These are phyloP conservation scores for Monosporozyma yasuniensis DNA, from an alignment of 805 yeast species.

Conservation along the genomic window DNA sequence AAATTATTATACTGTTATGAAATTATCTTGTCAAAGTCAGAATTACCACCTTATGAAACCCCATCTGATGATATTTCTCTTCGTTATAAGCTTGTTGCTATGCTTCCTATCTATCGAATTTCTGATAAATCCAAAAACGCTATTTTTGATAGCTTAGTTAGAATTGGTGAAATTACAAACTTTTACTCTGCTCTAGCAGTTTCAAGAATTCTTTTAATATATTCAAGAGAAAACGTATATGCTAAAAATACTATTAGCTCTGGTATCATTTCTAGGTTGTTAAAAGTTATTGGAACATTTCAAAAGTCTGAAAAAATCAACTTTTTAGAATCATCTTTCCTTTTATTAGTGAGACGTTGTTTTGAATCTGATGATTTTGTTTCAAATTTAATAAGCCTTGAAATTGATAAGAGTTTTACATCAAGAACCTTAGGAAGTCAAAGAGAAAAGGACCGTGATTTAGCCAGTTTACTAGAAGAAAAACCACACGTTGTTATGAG, in stretches of 20 bases:
- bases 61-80: constrained; percentile 19
- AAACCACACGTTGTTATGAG: constrained; percentile 38
- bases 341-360: constrained; percentile 55
- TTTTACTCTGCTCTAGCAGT: constrained; percentile 44
- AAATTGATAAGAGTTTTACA: constrained; percentile 38
- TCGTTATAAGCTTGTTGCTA: constrained; percentile 12
- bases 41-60: constrained; percentile 39
- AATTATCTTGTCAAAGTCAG: constrained; percentile 42
- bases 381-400: constrained; percentile 40
- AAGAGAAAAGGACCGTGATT: constrained; percentile 34
- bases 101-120: constrained; percentile 19
- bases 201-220: constrained; percentile 47
- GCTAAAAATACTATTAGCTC: constrained; percentile 39
- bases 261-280: constrained; percentile 38
- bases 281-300: constrained; percentile 34
- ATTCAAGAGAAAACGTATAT: constrained; percentile 37
- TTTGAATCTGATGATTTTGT: constrained; percentile 53
- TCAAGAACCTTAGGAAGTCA: constrained; percentile 28
- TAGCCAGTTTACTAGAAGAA: constrained; percentile 41
- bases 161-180: constrained; percentile 33
- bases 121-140: constrained; percentile 17
- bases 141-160: constrained; percentile 39
- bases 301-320: constrained; percentile 33
- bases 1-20: constrained; percentile 48
- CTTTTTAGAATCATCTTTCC: constrained; percentile 39